Evolutionary conservation across 352 stramenopile species (phyloP).

Genomic region (Pythium folliculosum): DNA sequence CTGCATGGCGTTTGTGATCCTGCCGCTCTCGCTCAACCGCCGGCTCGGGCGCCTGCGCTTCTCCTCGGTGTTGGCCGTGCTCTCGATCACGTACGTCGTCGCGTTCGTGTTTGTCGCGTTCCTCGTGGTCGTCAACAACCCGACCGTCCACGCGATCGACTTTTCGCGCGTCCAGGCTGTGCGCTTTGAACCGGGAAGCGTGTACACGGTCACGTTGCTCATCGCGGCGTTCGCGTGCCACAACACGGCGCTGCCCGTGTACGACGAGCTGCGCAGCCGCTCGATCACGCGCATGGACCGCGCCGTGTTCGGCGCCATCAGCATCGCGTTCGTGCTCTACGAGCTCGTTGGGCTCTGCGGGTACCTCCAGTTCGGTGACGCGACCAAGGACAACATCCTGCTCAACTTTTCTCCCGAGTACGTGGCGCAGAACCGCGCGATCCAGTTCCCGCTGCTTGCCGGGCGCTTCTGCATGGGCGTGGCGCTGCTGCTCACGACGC

Average conservation of each 20-base stretch:
- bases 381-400: slow-evolving; percentile 72
- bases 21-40: slow-evolving; percentile 63
- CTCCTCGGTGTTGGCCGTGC: slow-evolving; percentile 59
- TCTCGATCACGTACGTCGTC: slow-evolving; percentile 73
- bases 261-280: slow-evolving; percentile 67
- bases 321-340: slow-evolving; percentile 69
- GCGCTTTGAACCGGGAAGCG: slow-evolving; percentile 53
- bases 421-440: slow-evolving; percentile 40
- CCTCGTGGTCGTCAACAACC: slow-evolving; percentile 34
- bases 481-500: slow-evolving; percentile 62
- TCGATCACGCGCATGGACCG: slow-evolving; percentile 63
- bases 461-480: slow-evolving; percentile 67
- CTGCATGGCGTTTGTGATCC: slow-evolving; percentile 42
- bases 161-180: slow-evolving; percentile 45
- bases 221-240: slow-evolving; percentile 76
- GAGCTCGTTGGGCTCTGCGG: slow-evolving; percentile 65
- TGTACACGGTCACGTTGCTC: slow-evolving; percentile 78
- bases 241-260: slow-evolving; percentile 76
- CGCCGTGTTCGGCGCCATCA: slow-evolving; percentile 60
- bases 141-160: slow-evolving; percentile 21
- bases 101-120: slow-evolving; percentile 59
- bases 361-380: slow-evolving; percentile 69
- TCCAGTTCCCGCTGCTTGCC: slow-evolving; percentile 52
- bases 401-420: slow-evolving; percentile 79
- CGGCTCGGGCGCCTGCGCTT: slow-evolving; percentile 64